These are phyloP conservation scores for Aureobasidium namibiae DNA, from an alignment of 2,329 filamentous ascomycete genomes.

Conservation along the genomic window DNA sequence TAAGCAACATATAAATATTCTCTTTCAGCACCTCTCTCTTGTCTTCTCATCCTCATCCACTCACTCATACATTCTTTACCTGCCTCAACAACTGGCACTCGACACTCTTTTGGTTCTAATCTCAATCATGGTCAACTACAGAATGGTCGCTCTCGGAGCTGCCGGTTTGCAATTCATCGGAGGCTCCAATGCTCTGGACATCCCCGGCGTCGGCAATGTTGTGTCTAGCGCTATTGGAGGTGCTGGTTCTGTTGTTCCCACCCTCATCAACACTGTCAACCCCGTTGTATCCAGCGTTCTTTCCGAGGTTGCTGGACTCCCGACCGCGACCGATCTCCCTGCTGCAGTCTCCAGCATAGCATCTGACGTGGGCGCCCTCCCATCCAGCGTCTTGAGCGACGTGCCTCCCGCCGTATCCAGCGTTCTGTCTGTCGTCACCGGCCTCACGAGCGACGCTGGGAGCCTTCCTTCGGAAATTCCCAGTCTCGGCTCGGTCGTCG, in stretches of 20 bases:
- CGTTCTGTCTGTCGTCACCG: background rate
- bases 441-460: background rate
- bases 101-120: background rate
- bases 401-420: background rate
- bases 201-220: background rate
- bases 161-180: background rate
- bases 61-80: background rate
- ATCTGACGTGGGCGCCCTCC: too few relatives aligned
- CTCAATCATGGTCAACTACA: background rate
- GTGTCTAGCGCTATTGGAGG: background rate
- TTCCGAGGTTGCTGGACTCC: too few relatives aligned
- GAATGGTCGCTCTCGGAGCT: background rate
- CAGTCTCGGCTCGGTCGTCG: background rate
- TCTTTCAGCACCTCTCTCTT: background rate
- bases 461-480: background rate
- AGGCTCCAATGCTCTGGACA: background rate
- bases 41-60: background rate
- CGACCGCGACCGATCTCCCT: too few relatives aligned
- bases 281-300: too few relatives aligned
- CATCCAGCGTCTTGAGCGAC: background rate
- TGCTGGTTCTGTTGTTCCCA: too few relatives aligned
- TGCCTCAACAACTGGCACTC: background rate
- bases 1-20: background rate
- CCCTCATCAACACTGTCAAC: too few relatives aligned
- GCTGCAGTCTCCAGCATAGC: background rate